These are phyloP conservation scores for Diplosphaera chodatii DNA, from an alignment of 139 green algal species.

Conservation along the genomic window DNA sequence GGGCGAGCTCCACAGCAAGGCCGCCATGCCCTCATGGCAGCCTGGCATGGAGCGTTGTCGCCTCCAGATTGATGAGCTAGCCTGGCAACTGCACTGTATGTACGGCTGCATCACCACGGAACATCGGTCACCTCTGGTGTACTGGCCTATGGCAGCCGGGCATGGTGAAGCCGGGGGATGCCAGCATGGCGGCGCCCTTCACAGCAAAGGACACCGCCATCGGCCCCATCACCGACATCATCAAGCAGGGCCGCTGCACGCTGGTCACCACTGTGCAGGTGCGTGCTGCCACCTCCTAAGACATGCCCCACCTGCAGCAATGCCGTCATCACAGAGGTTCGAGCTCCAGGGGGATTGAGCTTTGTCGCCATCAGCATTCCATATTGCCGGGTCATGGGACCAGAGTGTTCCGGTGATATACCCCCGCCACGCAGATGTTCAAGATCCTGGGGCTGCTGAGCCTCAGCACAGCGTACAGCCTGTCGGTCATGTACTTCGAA, in stretches of 20 bases:
- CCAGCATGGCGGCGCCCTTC: slow-evolving; percentile 86
- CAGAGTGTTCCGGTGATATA: no score
- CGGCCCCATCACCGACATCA: slow-evolving; percentile 77
- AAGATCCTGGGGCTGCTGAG: slow-evolving; percentile 98
- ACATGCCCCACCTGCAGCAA: no score
- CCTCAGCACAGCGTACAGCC: slow-evolving; percentile 85
- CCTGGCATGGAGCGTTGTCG: no score
- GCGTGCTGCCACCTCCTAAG: not conserved
- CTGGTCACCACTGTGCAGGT: slow-evolving; percentile 76
- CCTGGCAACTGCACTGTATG: no score
- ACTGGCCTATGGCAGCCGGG: slow-evolving; percentile 13
- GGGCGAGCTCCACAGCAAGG: no score
- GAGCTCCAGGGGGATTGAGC: no score
- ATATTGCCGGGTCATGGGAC: no score
- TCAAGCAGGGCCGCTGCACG: slow-evolving; percentile 87
- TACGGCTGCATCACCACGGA: no score
- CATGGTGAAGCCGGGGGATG: slow-evolving; percentile 82
- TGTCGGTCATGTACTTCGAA: slow-evolving; percentile 89
- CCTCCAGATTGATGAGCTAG: no score
- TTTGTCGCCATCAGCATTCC: no score
- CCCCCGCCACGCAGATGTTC: slow-evolving; percentile 99
- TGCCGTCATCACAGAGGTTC: no score
- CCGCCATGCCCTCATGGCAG: no score
- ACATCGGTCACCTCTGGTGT: not conserved
- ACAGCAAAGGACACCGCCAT: slow-evolving; percentile 75